phyloP scores from a whole-genome alignment of 306 rosid genomes.

The Notholithocarpus densiflorus region DNA sequence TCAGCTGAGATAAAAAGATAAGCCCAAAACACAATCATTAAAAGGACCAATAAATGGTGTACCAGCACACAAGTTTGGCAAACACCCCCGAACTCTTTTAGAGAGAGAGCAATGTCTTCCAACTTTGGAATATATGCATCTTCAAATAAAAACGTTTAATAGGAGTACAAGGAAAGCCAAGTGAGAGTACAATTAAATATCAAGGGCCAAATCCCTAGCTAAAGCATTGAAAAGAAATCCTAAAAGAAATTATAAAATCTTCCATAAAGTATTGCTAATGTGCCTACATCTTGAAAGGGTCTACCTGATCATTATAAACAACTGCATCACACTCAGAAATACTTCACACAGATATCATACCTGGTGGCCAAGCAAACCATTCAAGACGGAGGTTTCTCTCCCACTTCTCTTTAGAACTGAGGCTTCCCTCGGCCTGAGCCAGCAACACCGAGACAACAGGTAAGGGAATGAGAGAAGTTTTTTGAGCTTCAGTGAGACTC shows the following conservation, averaged over 20 bases:
- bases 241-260: neutral
- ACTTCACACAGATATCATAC: constrained; percentile 41
- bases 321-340: neutral
- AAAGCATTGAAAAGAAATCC: too few relatives aligned
- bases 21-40: too few relatives aligned
- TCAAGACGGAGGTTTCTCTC: constrained; percentile 60
- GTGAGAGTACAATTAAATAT: neutral
- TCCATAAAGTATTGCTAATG: neutral
- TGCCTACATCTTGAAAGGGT: neutral
- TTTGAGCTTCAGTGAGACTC: constrained; percentile 61
- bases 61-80: neutral
- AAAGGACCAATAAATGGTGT: neutral
- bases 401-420: constrained; percentile 82
- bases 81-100: neutral
- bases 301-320: neutral
- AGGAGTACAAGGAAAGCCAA: neutral
- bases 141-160: neutral
- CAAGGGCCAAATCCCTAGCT: too few relatives aligned
- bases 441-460: constrained; percentile 63
- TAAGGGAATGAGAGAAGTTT: constrained; percentile 46
- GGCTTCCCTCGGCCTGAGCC: constrained; percentile 92
- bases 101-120: too few relatives aligned
- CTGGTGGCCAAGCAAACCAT: constrained; percentile 92
- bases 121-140: too few relatives aligned
- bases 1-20: too few relatives aligned